Evolutionary conservation across 257 asterid genomes (phyloP).

Genomic region (Penstemon davidsonii): DNA sequence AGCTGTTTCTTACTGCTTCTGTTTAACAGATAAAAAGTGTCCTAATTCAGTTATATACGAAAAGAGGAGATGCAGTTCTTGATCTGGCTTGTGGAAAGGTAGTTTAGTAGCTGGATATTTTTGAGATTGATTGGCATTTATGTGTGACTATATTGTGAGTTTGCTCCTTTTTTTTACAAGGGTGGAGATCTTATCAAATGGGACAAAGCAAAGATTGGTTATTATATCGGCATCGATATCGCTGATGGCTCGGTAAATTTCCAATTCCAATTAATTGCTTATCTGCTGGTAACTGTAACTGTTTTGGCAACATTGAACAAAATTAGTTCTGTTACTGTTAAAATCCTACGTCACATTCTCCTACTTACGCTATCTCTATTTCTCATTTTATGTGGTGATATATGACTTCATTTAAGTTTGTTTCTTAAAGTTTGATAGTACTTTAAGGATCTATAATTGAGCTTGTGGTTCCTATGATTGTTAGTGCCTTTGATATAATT

Average conservation of each 20-base stretch:
- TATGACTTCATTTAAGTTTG: not conserved
- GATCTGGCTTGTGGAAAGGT: slow-evolving; percentile 99
- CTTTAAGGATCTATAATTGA: not conserved
- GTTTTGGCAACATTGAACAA: not conserved
- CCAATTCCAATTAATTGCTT: slow-evolving; percentile 14
- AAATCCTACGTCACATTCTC: not conserved
- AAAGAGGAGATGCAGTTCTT: slow-evolving; percentile 87
- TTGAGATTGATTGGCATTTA: slow-evolving; percentile 5
- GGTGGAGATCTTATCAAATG: slow-evolving; percentile 99
- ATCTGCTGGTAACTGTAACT: not conserved
- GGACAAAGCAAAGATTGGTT: slow-evolving; percentile 95
- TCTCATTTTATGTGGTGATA: not conserved
- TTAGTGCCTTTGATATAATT: not conserved
- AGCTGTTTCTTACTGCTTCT: slow-evolving; percentile 7
- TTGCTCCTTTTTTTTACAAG: slow-evolving; percentile 41
- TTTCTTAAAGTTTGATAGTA: not conserved
- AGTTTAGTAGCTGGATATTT: slow-evolving; percentile 20
- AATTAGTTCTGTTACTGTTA: not conserved
- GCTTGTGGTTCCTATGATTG: not conserved
- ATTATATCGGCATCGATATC: slow-evolving; percentile 91
- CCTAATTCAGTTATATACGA: slow-evolving; percentile 79
- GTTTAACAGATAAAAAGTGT: slow-evolving; percentile 87
- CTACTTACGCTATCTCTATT: not conserved
- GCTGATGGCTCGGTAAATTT: slow-evolving; percentile 92
- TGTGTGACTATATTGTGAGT: slow-evolving; percentile 6